Conservation (phyloP, 768 basidiomycete species). For the Pleurotus sapidus region DNA sequence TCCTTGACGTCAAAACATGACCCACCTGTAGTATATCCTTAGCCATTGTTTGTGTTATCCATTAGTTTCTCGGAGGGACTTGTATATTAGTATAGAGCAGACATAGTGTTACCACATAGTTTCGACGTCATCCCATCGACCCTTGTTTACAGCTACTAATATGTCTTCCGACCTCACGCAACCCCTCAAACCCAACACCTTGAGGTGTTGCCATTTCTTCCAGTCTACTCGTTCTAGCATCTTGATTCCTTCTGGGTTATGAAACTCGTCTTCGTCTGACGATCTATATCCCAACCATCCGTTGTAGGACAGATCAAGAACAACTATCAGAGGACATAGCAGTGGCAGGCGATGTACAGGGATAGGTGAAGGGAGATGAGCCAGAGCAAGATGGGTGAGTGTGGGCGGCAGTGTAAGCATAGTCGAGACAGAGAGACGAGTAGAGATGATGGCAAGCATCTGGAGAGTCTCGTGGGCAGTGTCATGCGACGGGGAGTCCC, state of each 20-base stretch:
- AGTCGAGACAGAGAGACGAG: conserved; percentile 38
- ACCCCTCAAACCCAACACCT: conserved; percentile 53
- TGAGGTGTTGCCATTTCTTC: conserved; percentile 51
- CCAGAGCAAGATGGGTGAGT: conserved; percentile 53
- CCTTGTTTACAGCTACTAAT: conserved; percentile 46
- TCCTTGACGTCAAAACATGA: conserved; percentile 48
- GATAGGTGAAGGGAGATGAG: conserved; percentile 35
- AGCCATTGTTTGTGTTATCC: background rate
- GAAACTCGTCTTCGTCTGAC: background rate
- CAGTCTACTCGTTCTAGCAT: conserved; percentile 48
- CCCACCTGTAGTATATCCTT: background rate
- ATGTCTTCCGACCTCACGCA: conserved; percentile 46
- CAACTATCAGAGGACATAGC: conserved; percentile 43
- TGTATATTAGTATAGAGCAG: conserved; percentile 23
- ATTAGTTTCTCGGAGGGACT: background rate
- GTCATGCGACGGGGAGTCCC: conserved; percentile 37
- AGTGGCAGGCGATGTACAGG: conserved; percentile 42
- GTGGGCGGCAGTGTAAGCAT: conserved; percentile 59
- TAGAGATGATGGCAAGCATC: conserved; percentile 50
- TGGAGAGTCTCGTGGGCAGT: conserved; percentile 30
- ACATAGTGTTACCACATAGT: conserved; percentile 37
- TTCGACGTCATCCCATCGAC: conserved; percentile 64
- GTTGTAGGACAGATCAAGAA: conserved; percentile 57
- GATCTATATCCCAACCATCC: conserved; percentile 30
- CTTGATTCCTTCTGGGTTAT: background rate